A percentile compares a stretch with the other conserved stretches of the same genome.
These are phyloP conservation scores for Acanthamoeba sp. DNA, from an alignment of 208 protist species.

Conservation along the genomic window DNA sequence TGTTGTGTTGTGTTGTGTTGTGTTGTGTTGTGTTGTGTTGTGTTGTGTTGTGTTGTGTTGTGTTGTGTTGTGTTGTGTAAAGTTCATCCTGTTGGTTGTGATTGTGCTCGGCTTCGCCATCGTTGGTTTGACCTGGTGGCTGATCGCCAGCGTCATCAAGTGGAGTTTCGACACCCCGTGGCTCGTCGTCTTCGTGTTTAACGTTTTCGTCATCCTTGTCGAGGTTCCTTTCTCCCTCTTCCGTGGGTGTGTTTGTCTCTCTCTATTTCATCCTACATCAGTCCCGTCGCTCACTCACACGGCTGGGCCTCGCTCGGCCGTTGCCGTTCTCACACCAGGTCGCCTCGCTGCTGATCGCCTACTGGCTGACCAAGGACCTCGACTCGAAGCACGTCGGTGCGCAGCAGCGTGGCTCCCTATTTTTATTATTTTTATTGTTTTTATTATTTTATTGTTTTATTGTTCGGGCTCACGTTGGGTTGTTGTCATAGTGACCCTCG, in stretches of 20 bases:
- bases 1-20: too few relatives aligned
- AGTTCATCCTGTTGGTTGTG: background rate
- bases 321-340: background rate
- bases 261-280: too few relatives aligned
- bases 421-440: too few relatives aligned
- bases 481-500: background rate
- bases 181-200: background rate
- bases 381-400: background rate
- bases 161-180: background rate
- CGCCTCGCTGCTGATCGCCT: background rate
- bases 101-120: background rate
- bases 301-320: background rate
- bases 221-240: background rate
- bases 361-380: slow-evolving; percentile 1
- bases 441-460: too few relatives aligned
- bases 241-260: background rate
- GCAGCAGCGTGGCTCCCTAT: too few relatives aligned
- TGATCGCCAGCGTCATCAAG: background rate
- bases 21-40: too few relatives aligned
- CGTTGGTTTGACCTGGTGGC: background rate
- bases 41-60: too few relatives aligned
- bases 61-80: background rate
- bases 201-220: background rate
- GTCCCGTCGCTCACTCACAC: too few relatives aligned
- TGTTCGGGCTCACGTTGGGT: too few relatives aligned